Evolutionary conservation across 192 early-diverging fungal species (phyloP).

Genomic region (Dissophora ornata): DNA sequence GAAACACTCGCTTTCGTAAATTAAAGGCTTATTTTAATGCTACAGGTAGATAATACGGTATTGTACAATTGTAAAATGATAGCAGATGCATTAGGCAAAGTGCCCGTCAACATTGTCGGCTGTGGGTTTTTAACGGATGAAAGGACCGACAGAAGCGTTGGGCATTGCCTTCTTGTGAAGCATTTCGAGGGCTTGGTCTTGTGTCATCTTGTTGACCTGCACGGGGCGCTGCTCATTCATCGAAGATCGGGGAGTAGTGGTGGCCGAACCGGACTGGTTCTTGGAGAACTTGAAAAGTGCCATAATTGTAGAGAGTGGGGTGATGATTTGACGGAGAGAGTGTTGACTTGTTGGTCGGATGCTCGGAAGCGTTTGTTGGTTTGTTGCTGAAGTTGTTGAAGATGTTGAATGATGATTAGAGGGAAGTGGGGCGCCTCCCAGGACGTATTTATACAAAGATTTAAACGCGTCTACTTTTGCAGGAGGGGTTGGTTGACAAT

Average conservation of each 20-base stretch:
- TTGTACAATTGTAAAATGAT: too few species aligned
- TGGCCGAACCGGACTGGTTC: constrained; percentile 29
- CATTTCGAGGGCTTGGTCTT: constrained; percentile 21
- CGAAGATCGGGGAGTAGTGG: constrained; percentile 32
- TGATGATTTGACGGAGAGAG: neutral
- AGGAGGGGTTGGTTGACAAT: too few species aligned
- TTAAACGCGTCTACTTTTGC: too few species aligned
- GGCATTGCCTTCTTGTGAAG: constrained; percentile 9
- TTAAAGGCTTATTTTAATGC: neutral
- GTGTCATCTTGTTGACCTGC: constrained; percentile 21
- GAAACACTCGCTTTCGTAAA: too few species aligned
- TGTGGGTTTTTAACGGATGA: constrained; percentile 16
- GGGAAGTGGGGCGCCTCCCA: too few species aligned
- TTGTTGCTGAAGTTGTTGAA: too few species aligned
- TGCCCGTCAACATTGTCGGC: neutral
- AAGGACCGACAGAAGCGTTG: constrained; percentile 16
- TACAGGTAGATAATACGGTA: neutral
- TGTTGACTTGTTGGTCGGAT: neutral
- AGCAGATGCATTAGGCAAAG: neutral
- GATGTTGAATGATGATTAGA: too few species aligned
- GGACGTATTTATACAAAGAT: too few species aligned
- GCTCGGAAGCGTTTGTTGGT: too few species aligned
- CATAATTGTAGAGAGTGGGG: neutral
- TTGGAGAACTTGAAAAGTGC: constrained; percentile 41
- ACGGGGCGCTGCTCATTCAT: constrained; percentile 18